A percentile compares a stretch with the other conserved stretches of the same genome.
phyloP scores from a whole-genome alignment of 2,329 filamentous ascomycete species.

The Diaporthe sp. region DNA sequence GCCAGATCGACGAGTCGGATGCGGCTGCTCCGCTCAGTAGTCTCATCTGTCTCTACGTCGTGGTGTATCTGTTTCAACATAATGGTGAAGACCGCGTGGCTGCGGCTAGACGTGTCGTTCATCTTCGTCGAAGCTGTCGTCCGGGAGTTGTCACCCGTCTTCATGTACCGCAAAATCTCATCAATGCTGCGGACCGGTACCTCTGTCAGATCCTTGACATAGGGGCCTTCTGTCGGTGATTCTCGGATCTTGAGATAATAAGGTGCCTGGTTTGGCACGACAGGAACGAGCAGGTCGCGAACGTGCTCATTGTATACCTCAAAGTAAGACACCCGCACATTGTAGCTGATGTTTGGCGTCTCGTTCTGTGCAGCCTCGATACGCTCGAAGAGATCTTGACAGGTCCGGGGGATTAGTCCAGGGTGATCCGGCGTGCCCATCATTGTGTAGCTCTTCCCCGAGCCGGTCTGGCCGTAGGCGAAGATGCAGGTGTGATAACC shows the following conservation, averaged over 20 bases:
- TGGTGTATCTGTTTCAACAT: conserved; percentile 99
- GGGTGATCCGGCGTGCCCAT: conserved; percentile 92
- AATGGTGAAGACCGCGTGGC: conserved; percentile 97
- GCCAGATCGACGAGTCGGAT: conserved; percentile 96
- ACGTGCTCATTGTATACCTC: conserved; percentile 99
- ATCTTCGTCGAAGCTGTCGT: conserved; percentile 97
- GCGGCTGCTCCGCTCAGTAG: conserved; percentile 92
- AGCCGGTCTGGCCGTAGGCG: conserved; percentile 97
- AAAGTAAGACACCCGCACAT: conserved; percentile 97
- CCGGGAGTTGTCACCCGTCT: conserved; percentile 86
- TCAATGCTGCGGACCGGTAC: conserved; percentile 88
- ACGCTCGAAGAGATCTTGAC: conserved; percentile 94
- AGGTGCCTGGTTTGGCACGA: conserved; percentile 77
- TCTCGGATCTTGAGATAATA: conserved; percentile 98
- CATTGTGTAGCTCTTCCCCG: conserved; percentile 98
- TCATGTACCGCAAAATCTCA: conserved; percentile 93
- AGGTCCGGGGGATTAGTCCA: conserved; percentile 94
- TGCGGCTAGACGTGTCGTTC: conserved; percentile 98
- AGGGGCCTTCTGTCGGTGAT: conserved; percentile 93
- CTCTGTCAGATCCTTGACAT: conserved; percentile 96
- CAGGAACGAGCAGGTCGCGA: conserved; percentile 88
- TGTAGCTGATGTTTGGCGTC: conserved; percentile 93
- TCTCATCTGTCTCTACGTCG: conserved; percentile 97
- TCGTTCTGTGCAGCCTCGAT: conserved; percentile 84
- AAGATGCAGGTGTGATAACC: conserved; percentile 99